phyloP scores from a whole-genome alignment of 2,329 filamentous ascomycete genomes.

The Clarireedia monteithiana region DNA sequence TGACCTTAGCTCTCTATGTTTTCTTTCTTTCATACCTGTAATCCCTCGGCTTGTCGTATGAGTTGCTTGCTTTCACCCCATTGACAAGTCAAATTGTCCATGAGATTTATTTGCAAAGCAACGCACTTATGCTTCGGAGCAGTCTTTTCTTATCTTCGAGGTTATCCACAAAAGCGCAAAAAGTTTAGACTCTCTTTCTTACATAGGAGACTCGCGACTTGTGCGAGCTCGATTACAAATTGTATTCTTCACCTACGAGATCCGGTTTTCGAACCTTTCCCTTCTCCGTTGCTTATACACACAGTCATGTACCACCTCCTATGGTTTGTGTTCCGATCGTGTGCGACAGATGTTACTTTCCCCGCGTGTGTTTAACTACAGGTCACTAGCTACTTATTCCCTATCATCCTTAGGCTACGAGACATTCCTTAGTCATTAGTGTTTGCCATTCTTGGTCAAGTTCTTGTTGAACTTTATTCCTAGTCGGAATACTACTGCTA shows the following conservation, averaged over 20 bases:
- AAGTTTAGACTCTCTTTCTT: conserved; percentile 24
- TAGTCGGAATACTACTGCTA: neutral
- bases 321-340: conserved; percentile 2
- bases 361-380: neutral
- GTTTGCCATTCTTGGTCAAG: neutral
- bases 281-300: conserved; percentile 5
- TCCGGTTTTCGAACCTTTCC: neutral
- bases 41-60: conserved; percentile 18
- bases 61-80: conserved; percentile 15
- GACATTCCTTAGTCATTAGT: neutral
- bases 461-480: neutral
- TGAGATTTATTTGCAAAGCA: conserved; percentile 13
- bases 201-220: conserved; percentile 18
- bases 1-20: conserved; percentile 24
- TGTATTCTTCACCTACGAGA: conserved; percentile 13
- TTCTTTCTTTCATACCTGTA: conserved; percentile 19
- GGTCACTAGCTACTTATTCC: neutral
- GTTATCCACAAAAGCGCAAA: conserved; percentile 20
- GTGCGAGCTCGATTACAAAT: conserved; percentile 17
- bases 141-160: conserved; percentile 15
- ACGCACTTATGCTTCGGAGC: conserved; percentile 10
- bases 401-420: neutral
- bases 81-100: conserved; percentile 10
- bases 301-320: conserved; percentile 1
- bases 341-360: conserved; percentile 3